Conservation (phyloP, 768 basidiomycete species). For the Guyanaporus albipodus region DNA sequence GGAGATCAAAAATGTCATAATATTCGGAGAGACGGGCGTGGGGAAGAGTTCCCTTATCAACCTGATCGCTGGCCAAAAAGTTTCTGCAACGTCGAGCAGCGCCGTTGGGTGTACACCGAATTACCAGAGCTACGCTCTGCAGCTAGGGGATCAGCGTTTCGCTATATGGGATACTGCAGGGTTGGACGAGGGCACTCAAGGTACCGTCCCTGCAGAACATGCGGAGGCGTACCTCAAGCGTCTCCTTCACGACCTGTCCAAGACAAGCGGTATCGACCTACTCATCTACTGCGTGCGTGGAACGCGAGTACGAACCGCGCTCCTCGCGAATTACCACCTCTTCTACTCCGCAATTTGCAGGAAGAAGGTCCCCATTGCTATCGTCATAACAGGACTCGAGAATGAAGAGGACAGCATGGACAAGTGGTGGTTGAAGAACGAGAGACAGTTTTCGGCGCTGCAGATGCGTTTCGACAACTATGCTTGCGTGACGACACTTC, state of each 20-base stretch:
- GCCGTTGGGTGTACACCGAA: conserved; percentile 19
- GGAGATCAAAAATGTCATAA: conserved; percentile 16
- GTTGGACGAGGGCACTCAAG: conserved; percentile 22
- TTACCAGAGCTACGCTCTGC: conserved; percentile 7
- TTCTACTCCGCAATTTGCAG: conserved; percentile 39
- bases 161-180: conserved; percentile 26
- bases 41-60: conserved; percentile 26
- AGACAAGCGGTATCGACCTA: conserved; percentile 16
- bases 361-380: conserved; percentile 35
- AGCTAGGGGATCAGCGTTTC: conserved; percentile 7
- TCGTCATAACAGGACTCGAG: conserved; percentile 40
- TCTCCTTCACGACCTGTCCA: conserved; percentile 20
- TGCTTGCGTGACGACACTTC: conserved; percentile 38
- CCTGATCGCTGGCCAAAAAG: conserved; percentile 9
- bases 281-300: conserved; percentile 31
- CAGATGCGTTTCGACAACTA: conserved; percentile 34
- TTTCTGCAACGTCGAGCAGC: conserved; percentile 18
- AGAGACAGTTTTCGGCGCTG: conserved; percentile 22
- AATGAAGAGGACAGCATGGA: conserved; percentile 29
- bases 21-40: conserved; percentile 23
- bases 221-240: conserved; percentile 28
- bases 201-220: conserved; percentile 19
- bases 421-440: conserved; percentile 30
- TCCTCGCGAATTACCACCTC: conserved; percentile 35
- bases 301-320: conserved; percentile 14